Base-by-base conservation (phyloP, 2,329 filamentous ascomycete species). In the Fusarium sp. region DNA sequence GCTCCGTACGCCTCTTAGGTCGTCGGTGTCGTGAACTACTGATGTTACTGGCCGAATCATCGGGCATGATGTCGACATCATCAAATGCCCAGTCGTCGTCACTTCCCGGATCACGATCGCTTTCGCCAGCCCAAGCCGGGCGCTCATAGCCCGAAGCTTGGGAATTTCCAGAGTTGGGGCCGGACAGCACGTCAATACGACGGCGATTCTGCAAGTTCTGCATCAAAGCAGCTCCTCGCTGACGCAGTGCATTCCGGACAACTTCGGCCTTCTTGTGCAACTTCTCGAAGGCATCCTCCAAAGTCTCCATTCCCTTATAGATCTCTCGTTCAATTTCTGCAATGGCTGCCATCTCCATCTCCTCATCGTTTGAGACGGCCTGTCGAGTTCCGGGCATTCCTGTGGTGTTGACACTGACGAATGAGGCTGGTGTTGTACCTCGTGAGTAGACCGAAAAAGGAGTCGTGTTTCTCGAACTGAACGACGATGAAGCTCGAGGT, bases 321-420 rank as follows among this genome's bases (percentile, higher is more conserved):
- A 98, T 97, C 79, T 97, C 94, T 11, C 95, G 91, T 82, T 98
- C 96, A 43, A 98, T 91, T 82, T 98, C 96, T 12, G 94, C 94
- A 10, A 98, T 88, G 3, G 94, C 93, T 2, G 93, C 93, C 77
- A 98, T 95, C 81, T 98, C 96, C 60, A 94, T 94, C 79, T 98
- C 96, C 81, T 98, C 96, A 80, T 98, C 96, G 66, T 97, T 90
- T 7, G 95, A 95, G 8, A 98, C 95, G 5, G 90, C 86, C 46
- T 88, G 87, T 19, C 88, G 84, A 64, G 81, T 85, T 7, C 83
- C 82, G 11, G 82, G 80, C 16, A 80, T 76, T 0, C 84, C 81
- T 7, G 86, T 85, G 5, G 85, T 92, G 0, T 91, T 81, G 9
- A 85, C 83, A 69, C 85, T 92, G n/a, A 91, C 85, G 65, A 89